These are phyloP conservation scores for Leonotis leonurus DNA, from an alignment of 257 asterid species.

Conservation along the genomic window DNA sequence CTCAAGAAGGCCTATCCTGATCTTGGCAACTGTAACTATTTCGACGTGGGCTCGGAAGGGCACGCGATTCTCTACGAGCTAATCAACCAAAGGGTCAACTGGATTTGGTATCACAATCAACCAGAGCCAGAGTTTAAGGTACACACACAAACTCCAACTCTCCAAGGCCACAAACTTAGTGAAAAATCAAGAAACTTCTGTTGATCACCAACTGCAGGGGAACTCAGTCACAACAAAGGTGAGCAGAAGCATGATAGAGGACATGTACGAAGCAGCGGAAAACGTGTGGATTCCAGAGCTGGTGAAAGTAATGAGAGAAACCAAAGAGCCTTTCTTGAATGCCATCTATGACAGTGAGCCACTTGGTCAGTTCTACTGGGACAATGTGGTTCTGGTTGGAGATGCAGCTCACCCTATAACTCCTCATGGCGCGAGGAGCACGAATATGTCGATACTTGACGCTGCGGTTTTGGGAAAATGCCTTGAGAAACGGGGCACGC, in stretches of 20 bases:
- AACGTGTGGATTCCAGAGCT: slow-evolving; percentile 64
- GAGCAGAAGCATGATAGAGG: slow-evolving; percentile 36
- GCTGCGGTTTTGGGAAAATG: slow-evolving; percentile 72
- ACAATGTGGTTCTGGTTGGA: slow-evolving; percentile 56
- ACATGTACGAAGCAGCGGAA: slow-evolving; percentile 54
- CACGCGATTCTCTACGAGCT: slow-evolving; percentile 61
- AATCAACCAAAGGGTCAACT: slow-evolving; percentile 46
- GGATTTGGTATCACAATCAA: slow-evolving; percentile 86
- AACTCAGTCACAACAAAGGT: slow-evolving; percentile 67
- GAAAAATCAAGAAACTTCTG: too few relatives aligned
- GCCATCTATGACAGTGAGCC: slow-evolving; percentile 72
- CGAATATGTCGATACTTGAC: slow-evolving; percentile 78
- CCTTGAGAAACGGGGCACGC: slow-evolving; percentile 47
- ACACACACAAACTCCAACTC: background rate
- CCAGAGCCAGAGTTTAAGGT: slow-evolving; percentile 69
- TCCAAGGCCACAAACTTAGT: background rate
- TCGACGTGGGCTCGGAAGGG: slow-evolving; percentile 48
- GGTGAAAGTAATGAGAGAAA: slow-evolving; percentile 48
- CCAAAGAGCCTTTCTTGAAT: slow-evolving; percentile 56
- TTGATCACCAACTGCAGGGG: slow-evolving; percentile 38
- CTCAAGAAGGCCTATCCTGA: slow-evolving; percentile 62
- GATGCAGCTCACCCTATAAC: slow-evolving; percentile 84
- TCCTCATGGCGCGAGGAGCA: slow-evolving; percentile 77
- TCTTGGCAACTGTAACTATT: slow-evolving; percentile 64
- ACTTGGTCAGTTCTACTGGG: slow-evolving; percentile 43